phyloP scores from a whole-genome alignment of 805 yeast species.

The Hanseniaspora thailandica region DNA sequence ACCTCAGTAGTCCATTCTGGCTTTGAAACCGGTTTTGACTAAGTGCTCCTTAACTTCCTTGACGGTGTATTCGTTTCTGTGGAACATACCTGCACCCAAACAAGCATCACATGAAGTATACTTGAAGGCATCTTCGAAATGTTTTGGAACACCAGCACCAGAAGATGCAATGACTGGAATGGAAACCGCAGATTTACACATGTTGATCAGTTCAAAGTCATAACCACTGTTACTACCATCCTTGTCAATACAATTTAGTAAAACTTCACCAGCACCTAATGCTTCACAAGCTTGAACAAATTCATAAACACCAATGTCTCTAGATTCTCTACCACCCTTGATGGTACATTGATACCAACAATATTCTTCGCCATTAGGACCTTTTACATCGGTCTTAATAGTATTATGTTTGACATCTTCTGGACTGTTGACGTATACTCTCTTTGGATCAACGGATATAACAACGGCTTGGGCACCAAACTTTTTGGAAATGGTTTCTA shows the following conservation, averaged over 20 bases:
- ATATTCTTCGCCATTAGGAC: slow-evolving; percentile 80
- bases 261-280: slow-evolving; percentile 91
- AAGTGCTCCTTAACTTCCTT: slow-evolving; percentile 66
- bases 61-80: slow-evolving; percentile 85
- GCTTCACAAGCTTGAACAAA: slow-evolving; percentile 79
- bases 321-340: slow-evolving; percentile 88
- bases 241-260: slow-evolving; percentile 88
- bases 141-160: slow-evolving; percentile 92
- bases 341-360: slow-evolving; percentile 94
- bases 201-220: slow-evolving; percentile 72
- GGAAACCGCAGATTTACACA: slow-evolving; percentile 59
- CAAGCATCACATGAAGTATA: slow-evolving; percentile 89
- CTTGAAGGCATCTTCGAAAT: slow-evolving; percentile 77
- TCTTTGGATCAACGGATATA: slow-evolving; percentile 93
- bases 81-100: slow-evolving; percentile 97
- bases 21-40: slow-evolving; percentile 49
- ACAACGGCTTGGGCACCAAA: slow-evolving; percentile 98
- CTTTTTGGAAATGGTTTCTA: slow-evolving; percentile 81
- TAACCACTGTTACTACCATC: slow-evolving; percentile 95
- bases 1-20: slow-evolving; percentile 44
- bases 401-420: slow-evolving; percentile 48
- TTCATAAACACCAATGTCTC: slow-evolving; percentile 85
- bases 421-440: slow-evolving; percentile 52
- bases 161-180: slow-evolving; percentile 96
- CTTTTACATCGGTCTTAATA: slow-evolving; percentile 55